Evolutionary conservation across 148 eudicot species (phyloP).

Genomic region (Chenopodium quinoa): DNA sequence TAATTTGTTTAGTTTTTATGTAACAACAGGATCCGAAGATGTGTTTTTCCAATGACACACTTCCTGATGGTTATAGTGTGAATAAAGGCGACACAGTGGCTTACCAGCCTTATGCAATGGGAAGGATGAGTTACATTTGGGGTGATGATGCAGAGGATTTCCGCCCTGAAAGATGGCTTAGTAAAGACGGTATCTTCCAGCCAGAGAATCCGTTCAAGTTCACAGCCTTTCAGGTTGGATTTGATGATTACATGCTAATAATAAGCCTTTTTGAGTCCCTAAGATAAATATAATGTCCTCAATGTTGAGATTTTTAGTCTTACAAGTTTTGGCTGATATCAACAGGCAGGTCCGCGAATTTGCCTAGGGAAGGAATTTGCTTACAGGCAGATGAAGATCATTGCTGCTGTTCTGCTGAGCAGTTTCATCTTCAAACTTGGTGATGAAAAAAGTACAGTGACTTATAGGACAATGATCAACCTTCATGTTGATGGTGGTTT

Average conservation of each 20-base stretch:
- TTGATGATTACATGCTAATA: background rate
- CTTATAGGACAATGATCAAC: too few species aligned
- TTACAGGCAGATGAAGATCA: constrained; percentile 69
- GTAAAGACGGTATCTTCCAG: constrained; percentile 59
- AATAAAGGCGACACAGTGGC: constrained; percentile 69
- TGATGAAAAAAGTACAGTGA: too few species aligned
- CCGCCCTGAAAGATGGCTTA: constrained; percentile 82
- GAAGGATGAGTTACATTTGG: constrained; percentile 77
- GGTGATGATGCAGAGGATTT: constrained; percentile 71
- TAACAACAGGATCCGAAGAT: constrained; percentile 49
- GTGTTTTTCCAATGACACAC: constrained; percentile 65
- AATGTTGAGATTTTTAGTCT: background rate
- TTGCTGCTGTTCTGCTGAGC: constrained; percentile 20
- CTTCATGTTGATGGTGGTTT: too few species aligned
- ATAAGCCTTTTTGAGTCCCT: background rate
- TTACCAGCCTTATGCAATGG: constrained; percentile 85
- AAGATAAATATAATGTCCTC: background rate
- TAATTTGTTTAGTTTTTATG: background rate
- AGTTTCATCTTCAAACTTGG: too few species aligned
- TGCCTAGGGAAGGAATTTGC: constrained; percentile 44
- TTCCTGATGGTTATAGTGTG: constrained; percentile 74
- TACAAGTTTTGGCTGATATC: background rate
- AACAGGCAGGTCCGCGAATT: constrained; percentile 43
- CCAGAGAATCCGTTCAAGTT: constrained; percentile 75
- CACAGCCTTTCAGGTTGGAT: constrained; percentile 63